Percentiles rank a stretch among this genome's conserved stretches.
Conservation (phyloP, 257 asterid species). For the Linaria vulgaris region DNA sequence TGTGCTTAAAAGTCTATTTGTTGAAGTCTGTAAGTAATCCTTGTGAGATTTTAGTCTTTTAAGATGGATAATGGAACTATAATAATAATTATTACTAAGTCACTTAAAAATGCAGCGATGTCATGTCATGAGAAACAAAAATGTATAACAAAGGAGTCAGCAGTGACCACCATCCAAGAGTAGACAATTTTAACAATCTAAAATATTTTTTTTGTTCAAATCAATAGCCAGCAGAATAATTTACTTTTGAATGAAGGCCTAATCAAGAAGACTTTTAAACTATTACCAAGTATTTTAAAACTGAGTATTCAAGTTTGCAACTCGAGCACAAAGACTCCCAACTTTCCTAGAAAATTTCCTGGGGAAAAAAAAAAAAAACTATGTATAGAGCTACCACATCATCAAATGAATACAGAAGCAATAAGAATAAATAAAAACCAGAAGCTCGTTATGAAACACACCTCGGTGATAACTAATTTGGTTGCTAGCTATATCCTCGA, state of each 20-base stretch:
- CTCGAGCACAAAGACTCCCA: not conserved
- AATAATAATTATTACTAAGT: not conserved
- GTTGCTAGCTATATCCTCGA: slow-evolving; percentile 87
- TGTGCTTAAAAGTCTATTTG: not conserved
- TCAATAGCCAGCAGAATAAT: not conserved
- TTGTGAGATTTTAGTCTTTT: not conserved
- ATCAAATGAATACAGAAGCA: not conserved
- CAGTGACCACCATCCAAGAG: not conserved
- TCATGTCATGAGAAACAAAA: not conserved
- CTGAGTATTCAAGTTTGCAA: not conserved
- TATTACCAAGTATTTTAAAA: not conserved
- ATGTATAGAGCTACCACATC: not conserved
- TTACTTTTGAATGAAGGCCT: slow-evolving; percentile 3
- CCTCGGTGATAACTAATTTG: slow-evolving; percentile 59
- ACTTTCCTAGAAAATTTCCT: not conserved
- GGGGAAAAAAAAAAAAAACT: not conserved
- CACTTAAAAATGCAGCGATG: not conserved
- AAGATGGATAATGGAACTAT: not conserved
- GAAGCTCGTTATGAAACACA: slow-evolving; percentile 23
- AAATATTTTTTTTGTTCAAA: not conserved
- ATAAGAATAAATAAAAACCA: not conserved
- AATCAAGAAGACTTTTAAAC: not conserved
- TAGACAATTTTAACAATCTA: slow-evolving; percentile 1
- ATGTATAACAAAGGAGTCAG: not conserved
- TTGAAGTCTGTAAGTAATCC: not conserved